A percentile compares a stretch with the other conserved stretches of the same genome.
phyloP scores from a whole-genome alignment of 257 asterid genomes.

The Solanum pimpinellifolium region DNA sequence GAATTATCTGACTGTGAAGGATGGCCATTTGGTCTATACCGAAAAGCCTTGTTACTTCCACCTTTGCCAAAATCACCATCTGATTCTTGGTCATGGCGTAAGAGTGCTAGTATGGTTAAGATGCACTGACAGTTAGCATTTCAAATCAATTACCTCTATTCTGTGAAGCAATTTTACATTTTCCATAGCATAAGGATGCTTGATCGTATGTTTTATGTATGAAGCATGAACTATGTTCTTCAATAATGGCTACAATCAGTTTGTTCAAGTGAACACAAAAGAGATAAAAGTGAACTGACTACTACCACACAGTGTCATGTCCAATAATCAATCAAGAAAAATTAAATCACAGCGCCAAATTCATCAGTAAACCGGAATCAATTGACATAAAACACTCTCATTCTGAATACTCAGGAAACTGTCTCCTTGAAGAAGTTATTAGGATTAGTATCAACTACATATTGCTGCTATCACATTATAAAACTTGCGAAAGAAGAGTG shows the following conservation, averaged over 20 bases:
- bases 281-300: neutral
- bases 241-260: neutral
- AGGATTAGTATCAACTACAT: neutral
- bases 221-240: neutral
- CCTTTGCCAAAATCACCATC: slow-evolving; percentile 78
- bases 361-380: neutral
- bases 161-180: neutral
- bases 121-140: neutral
- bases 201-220: neutral
- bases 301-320: neutral
- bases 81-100: slow-evolving; percentile 81
- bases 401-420: neutral
- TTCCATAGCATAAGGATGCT: neutral
- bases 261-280: neutral
- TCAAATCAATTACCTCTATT: neutral
- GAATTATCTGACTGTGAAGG: slow-evolving; percentile 50
- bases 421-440: neutral
- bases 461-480: neutral
- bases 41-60: slow-evolving; percentile 58
- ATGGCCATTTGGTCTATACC: slow-evolving; percentile 86
- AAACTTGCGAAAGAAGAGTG: neutral
- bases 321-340: neutral
- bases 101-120: neutral
- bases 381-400: neutral
- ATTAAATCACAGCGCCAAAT: neutral